Conservation (phyloP, 768 basidiomycete species). For the Mycena vulgaris region DNA sequence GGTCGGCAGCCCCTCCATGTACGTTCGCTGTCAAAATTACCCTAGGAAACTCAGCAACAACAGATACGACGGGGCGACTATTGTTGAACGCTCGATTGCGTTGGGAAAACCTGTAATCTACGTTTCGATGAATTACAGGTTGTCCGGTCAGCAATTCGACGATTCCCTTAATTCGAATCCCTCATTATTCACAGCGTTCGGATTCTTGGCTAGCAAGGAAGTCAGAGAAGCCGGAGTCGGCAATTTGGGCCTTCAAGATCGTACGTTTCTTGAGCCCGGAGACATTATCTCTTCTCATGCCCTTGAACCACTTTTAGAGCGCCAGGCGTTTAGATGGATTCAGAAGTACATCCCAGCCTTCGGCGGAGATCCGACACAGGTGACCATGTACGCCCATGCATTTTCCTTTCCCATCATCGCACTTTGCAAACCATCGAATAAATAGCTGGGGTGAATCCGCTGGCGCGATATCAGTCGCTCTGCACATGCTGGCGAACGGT, state of each 20-base stretch:
- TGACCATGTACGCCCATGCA: slow-evolving; percentile 66
- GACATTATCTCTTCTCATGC: background rate
- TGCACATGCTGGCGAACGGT: slow-evolving; percentile 65
- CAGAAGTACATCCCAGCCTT: slow-evolving; percentile 75
- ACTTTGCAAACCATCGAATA: background rate
- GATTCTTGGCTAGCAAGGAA: slow-evolving; percentile 68
- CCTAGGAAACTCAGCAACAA: background rate
- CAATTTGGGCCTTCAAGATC: slow-evolving; percentile 80
- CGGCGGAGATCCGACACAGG: slow-evolving; percentile 75
- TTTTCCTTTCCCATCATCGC: slow-evolving; percentile 8
- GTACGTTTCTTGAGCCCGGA: slow-evolving; percentile 55
- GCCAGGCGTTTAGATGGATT: slow-evolving; percentile 74
- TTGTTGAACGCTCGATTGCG: slow-evolving; percentile 62
- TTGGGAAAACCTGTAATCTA: slow-evolving; percentile 63
- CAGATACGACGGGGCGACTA: slow-evolving; percentile 60
- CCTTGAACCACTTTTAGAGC: slow-evolving; percentile 53
- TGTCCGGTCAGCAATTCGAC: slow-evolving; percentile 44
- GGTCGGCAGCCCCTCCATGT: slow-evolving; percentile 56
- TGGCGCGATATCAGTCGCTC: slow-evolving; percentile 67
- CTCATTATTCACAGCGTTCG: slow-evolving; percentile 54
- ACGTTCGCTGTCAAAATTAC: slow-evolving; percentile 21
- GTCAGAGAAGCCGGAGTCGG: slow-evolving; percentile 66
- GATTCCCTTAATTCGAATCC: background rate
- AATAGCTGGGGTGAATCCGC: slow-evolving; percentile 59
- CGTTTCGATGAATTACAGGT: slow-evolving; percentile 70